Base-by-base conservation (phyloP, 106 monocot genomes). In the Apostasia shenzhenica region DNA sequence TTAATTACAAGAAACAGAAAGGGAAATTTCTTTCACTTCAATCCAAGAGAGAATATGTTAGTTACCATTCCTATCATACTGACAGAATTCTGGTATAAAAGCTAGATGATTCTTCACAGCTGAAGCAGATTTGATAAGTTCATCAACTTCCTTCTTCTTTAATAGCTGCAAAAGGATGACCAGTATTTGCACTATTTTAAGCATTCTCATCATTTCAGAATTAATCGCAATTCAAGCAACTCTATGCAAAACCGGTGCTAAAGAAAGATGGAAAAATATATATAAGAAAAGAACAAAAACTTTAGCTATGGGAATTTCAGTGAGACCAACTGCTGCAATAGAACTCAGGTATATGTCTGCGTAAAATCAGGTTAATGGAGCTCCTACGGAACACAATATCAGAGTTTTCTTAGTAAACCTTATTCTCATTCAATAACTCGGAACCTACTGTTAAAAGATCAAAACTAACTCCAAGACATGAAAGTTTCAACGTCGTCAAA, bases 41-140 rank as follows among this genome's bases (percentile, higher is more conserved):
- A 41, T 59, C 43, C 2, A 60, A 41, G 42, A 60, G 41, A 41
- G 41, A 26, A 3, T 3, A 6, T 62, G 12, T 51, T 49, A 66
- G 6, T 78, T 83, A 95, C 94, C 91, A 82, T 95, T 91, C 71
- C 85, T 83, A 40, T 86, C 70, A 72, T 81, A 95, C 0, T 60
- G 68, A 63, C 77, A 75, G 66, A 95, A 95, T 14, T 83, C 70
- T 44, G 78, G 75, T 80, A 88, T 91, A 10, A 76, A 73, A 78
- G 72, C 54, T 44, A 95, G 76, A 83, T 91, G 94, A 58, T 91
- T 91, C 77, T 81, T 79, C 11, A 86, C 80, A 61, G 83, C 68
- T 39, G 56, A 79, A 41, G 91, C 91, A 59, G 88, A 75, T 78
- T 81, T 91, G 50, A 95, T 83, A 59, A 77, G 67, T 68, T 83